Evolutionary conservation across 2,329 filamentous ascomycete species (phyloP).

Genomic region (Aureobasidium sp.): DNA sequence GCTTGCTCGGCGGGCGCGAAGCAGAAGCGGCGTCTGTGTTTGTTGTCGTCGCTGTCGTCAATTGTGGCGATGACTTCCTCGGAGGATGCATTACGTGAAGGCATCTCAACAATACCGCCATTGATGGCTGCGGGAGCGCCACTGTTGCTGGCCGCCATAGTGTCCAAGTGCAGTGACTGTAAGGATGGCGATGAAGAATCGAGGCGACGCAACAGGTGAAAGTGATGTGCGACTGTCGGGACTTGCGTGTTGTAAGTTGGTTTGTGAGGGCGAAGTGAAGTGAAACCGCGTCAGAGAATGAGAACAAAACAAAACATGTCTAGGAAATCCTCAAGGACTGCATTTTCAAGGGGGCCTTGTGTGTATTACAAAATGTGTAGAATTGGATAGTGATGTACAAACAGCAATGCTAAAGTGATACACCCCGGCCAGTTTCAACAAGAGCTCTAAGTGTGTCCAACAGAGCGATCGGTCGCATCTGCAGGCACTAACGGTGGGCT

Average conservation of each 20-base stretch:
- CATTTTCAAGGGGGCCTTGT: too few relatives aligned
- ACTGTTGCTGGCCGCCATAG: not conserved
- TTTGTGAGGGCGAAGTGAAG: not conserved
- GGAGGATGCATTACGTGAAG: too few relatives aligned
- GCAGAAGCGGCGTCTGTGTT: not conserved
- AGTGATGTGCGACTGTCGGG: not conserved
- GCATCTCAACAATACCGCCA: not conserved
- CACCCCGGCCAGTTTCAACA: not conserved
- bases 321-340: too few relatives aligned
- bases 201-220: not conserved
- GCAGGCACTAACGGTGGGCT: not conserved
- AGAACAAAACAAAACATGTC: too few relatives aligned
- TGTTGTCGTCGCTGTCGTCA: too few relatives aligned
- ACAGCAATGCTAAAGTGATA: not conserved
- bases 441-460: not conserved
- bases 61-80: too few relatives aligned
- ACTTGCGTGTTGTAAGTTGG: not conserved
- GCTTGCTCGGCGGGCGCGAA: not conserved
- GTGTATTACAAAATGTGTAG: not conserved
- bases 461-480: not conserved
- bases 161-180: not conserved
- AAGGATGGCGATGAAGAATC: not conserved
- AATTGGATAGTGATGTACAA: constrained; percentile 1
- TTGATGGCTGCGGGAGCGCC: not conserved
- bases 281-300: not conserved